Conservation (phyloP, 2,329 filamentous ascomycete species). For the Cercospora brassicicola region DNA sequence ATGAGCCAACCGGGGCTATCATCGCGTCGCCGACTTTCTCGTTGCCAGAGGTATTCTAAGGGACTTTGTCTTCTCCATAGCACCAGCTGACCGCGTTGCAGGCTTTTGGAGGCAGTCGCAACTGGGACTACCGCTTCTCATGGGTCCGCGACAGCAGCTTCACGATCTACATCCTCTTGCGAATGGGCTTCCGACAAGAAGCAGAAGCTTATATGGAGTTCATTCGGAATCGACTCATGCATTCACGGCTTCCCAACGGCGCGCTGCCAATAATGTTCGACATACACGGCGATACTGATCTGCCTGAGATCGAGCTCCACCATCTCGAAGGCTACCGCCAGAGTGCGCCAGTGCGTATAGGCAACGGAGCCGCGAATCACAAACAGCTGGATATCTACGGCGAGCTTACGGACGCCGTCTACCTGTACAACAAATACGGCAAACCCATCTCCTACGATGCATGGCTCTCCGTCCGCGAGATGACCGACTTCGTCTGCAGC, state of each 20-base stretch:
- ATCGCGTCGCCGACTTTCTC: neutral
- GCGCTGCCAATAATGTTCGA: neutral
- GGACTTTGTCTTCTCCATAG: neutral
- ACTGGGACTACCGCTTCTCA: neutral
- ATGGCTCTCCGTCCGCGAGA: slow-evolving; percentile 69
- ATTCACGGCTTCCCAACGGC: neutral
- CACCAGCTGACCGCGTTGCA: neutral
- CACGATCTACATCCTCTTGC: neutral
- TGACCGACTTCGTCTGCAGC: slow-evolving; percentile 68
- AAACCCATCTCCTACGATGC: slow-evolving; percentile 73
- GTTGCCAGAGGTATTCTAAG: neutral
- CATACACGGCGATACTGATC: neutral
- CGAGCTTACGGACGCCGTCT: neutral
- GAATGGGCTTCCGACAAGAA: neutral
- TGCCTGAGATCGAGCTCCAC: neutral
- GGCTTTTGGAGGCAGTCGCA: neutral
- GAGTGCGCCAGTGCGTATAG: neutral
- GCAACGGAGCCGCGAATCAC: neutral
- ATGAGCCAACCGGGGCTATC: neutral
- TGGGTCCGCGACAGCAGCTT: neutral
- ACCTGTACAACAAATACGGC: slow-evolving; percentile 1
- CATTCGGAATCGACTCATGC: neutral
- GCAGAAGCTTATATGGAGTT: neutral
- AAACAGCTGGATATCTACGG: neutral
- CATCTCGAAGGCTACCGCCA: neutral